Base-by-base conservation (phyloP, 345 rosid genomes). In the Citrus trifoliata region DNA sequence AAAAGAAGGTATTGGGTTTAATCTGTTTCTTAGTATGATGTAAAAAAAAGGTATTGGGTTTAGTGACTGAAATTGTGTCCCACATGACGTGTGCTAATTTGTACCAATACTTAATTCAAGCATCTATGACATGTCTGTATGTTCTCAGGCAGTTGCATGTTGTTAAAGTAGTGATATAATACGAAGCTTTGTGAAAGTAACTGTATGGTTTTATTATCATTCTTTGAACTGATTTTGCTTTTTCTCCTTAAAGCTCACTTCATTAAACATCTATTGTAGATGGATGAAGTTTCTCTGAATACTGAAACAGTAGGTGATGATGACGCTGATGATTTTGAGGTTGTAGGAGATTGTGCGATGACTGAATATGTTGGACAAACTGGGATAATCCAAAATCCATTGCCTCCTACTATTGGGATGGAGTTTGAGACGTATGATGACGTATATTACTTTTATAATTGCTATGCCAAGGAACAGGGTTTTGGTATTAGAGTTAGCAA, bases 401-500 rank as follows among this genome's bases (percentile, higher is more conserved):
- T 85, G 77, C 89, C 90, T 75, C 91, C 89, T 33, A 82, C 70
- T 10, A 82, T 88, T 16, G 89, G 88, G 40, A 86, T 88, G 87
- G 91, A 88, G 71, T 88, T 88, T 53, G 89, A 86, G 53, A 81
- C 86, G 1, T 88, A 86, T 0, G 89, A 88, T 74, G 89, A 86
- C 25, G 88, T 86, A 30, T 88, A 85, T 71, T 84, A 82, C 81
- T 88, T 86, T 25, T 88, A 88, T 73, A 88, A 85, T 75, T 86
- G 87, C 77, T 85, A 83, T 71, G 91, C 88, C 64, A 88, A 83
- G 81, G 88, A 88, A 59, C 91, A 88, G n/a, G 89, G 91, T 37
- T 88, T 86, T 71, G 89, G 89, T 48, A 85, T 88, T 64, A 78
- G 89, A 80, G 91, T 88, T 64, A 86, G 91, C 71, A 88, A 88